phyloP scores from a whole-genome alignment of 352 stramenopile species.

The Pythium plurisporium region DNA sequence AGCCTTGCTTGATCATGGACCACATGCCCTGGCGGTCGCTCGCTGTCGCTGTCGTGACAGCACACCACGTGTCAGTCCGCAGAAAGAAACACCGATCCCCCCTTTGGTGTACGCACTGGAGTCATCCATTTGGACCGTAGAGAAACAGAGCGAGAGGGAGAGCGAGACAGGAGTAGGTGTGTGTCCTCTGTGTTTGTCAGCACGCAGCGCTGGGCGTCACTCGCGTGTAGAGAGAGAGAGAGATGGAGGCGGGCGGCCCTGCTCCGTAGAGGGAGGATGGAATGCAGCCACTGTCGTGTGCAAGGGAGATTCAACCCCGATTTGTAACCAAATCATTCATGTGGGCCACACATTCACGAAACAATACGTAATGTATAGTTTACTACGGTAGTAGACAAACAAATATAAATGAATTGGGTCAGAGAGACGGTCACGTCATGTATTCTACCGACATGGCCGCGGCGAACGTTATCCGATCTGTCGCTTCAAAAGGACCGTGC shows the following conservation, averaged over 20 bases:
- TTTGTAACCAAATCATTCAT: constrained; percentile 13
- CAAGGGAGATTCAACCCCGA: constrained; percentile 3
- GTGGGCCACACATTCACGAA: constrained; percentile 5
- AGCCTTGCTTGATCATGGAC: constrained; percentile 78
- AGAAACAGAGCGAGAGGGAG: neutral
- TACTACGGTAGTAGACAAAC: neutral
- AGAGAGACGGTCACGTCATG: neutral
- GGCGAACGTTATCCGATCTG: constrained; percentile 8
- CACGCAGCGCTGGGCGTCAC: no score
- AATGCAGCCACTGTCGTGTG: constrained; percentile 1
- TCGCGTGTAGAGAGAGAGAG: neutral
- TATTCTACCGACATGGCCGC: constrained; percentile 3
- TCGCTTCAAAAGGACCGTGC: constrained; percentile 13
- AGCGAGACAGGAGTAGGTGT: neutral
- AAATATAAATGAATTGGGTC: neutral
- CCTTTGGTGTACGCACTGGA: constrained; percentile 11
- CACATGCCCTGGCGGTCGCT: constrained; percentile 68
- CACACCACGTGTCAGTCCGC: constrained; percentile 5
- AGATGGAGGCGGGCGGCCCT: neutral
- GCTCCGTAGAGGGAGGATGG: neutral
- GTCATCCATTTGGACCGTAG: constrained; percentile 23
- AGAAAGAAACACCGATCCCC: neutral
- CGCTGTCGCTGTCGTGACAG: constrained; percentile 14
- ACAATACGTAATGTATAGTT: no score
- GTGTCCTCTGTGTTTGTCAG: neutral